Conservation (phyloP, 2,329 filamentous ascomycete species). For the Albophoma yamanashiensis region DNA sequence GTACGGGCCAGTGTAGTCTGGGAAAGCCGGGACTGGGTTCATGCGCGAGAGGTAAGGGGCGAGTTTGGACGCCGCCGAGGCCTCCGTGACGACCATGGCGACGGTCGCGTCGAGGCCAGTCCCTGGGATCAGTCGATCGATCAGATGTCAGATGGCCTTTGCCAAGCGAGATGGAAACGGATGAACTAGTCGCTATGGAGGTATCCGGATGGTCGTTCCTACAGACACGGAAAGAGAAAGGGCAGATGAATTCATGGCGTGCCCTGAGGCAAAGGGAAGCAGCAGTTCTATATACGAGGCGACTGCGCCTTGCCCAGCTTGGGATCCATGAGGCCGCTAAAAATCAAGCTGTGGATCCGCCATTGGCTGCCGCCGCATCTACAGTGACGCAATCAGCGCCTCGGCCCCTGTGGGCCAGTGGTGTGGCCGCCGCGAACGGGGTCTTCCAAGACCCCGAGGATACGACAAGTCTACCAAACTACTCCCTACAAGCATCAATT, state of each 20-base stretch:
- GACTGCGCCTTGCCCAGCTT: not conserved
- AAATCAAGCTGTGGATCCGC: not conserved
- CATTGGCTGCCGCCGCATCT: not conserved
- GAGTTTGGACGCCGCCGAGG: slow-evolving; percentile 24
- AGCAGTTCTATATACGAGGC: not conserved
- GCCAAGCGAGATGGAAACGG: not conserved
- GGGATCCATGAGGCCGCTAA: not conserved
- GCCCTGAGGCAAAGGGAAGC: not conserved
- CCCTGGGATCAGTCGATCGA: not conserved
- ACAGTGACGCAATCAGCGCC: not conserved
- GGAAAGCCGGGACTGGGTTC: slow-evolving; percentile 62
- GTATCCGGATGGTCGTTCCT: not conserved
- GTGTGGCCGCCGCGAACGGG: not conserved
- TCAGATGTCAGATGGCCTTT: not conserved
- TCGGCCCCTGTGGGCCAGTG: not conserved
- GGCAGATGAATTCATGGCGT: not conserved
- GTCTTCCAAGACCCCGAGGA: not conserved
- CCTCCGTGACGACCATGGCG: slow-evolving; percentile 9
- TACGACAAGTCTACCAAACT: too few relatives aligned
- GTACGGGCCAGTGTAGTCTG: slow-evolving; percentile 66
- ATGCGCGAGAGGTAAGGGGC: slow-evolving; percentile 40
- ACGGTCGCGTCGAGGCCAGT: not conserved
- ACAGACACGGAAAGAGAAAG: not conserved
- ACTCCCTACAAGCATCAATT: not conserved
- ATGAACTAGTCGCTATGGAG: not conserved